Conservation (phyloP, 2,329 filamentous ascomycete species). For the Chrysoporthe cubensis region DNA sequence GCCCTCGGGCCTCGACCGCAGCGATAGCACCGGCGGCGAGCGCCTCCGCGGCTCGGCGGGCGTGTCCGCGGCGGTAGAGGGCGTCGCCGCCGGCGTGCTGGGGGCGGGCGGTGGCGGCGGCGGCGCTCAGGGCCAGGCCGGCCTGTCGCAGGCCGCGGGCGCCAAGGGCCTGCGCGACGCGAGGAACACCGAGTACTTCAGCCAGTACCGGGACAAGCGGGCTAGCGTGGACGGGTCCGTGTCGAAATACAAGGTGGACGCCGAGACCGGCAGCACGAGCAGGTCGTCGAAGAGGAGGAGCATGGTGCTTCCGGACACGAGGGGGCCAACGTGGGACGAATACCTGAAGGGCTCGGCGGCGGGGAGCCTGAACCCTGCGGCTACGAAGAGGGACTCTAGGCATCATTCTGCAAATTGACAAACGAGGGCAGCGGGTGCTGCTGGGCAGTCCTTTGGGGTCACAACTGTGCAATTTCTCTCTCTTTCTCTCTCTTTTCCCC, state of each 20-base stretch:
- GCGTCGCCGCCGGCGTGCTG: slow-evolving; percentile 13
- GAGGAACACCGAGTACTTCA: neutral
- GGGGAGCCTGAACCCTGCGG: slow-evolving; percentile 19
- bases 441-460: neutral
- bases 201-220: slow-evolving; percentile 17
- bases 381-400: slow-evolving; percentile 20
- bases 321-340: slow-evolving; percentile 39
- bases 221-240: slow-evolving; percentile 21
- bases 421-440: neutral
- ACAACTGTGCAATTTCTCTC: neutral
- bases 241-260: slow-evolving; percentile 19
- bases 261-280: slow-evolving; percentile 19
- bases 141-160: neutral
- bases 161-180: slow-evolving; percentile 5
- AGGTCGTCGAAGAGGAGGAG: slow-evolving; percentile 26
- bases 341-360: slow-evolving; percentile 32
- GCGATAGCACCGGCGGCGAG: slow-evolving; percentile 1
- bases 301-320: slow-evolving; percentile 31
- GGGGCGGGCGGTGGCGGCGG: neutral
- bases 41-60: slow-evolving; percentile 12
- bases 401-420: slow-evolving; percentile 13
- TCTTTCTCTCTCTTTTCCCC: neutral
- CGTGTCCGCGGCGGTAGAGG: slow-evolving; percentile 16
- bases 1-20: slow-evolving; percentile 20
- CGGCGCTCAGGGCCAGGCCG: neutral